These are phyloP conservation scores for Hypoxylon crocopeplum DNA, from an alignment of 495 filamentous ascomycete genomes.

Conservation along the genomic window DNA sequence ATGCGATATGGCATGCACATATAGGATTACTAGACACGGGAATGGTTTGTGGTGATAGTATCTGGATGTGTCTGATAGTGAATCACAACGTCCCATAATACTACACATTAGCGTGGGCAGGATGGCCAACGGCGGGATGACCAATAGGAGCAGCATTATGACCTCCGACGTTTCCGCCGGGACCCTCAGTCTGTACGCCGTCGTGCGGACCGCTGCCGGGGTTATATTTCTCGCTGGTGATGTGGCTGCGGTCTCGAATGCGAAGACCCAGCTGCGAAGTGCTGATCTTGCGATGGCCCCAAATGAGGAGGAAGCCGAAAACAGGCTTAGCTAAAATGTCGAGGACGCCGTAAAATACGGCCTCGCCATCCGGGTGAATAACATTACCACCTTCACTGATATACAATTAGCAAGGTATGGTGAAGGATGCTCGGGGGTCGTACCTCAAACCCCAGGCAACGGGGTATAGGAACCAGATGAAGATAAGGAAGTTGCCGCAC, in stretches of 20 bases:
- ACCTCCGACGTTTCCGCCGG: constrained; percentile 27
- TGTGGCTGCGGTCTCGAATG: constrained; percentile 32
- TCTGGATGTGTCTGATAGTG: too few species aligned
- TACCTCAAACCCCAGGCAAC: constrained; percentile 71
- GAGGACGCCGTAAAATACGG: constrained; percentile 74
- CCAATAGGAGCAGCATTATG: neutral
- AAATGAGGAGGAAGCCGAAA: constrained; percentile 56
- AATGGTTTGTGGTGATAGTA: too few species aligned
- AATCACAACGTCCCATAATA: too few species aligned
- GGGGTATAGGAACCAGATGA: constrained; percentile 72
- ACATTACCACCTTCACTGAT: constrained; percentile 73
- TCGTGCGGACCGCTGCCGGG: neutral
- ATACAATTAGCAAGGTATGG: too few species aligned
- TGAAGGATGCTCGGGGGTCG: too few species aligned
- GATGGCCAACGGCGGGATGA: neutral
- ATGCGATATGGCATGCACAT: too few species aligned
- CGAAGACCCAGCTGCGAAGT: constrained; percentile 56
- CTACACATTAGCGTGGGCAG: neutral
- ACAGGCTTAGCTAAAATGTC: constrained; percentile 67
- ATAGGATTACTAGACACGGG: too few species aligned
- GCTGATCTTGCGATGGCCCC: constrained; percentile 62
- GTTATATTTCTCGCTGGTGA: constrained; percentile 27
- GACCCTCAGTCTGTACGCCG: constrained; percentile 24
- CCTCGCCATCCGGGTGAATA: constrained; percentile 66
- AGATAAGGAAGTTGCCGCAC: constrained; percentile 57